Base-by-base conservation (phyloP, 306 rosid genomes). In the Begonia peltatifolia region DNA sequence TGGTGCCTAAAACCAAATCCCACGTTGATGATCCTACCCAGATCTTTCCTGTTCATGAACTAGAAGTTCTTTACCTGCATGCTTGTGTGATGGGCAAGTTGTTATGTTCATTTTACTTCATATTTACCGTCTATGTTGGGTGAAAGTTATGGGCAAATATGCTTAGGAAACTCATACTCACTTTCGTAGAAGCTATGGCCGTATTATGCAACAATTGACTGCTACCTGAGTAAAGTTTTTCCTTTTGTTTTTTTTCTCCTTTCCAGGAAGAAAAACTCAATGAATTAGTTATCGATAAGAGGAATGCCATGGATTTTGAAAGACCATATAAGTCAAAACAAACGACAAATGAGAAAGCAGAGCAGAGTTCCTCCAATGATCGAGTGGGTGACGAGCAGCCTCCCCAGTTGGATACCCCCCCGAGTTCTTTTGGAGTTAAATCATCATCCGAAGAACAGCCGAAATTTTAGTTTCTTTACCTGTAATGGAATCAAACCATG, bases 181-280 rank as follows among this genome's bases (percentile, higher is more conserved):
- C 9, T 30, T 30, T 30, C 38, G 8, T 30, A 6, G 8, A 30
- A 30, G 38, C 6, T 30, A 2, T 25, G 35, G 35, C 35, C 6
- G 6, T 25, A 25, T 25, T 25, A 3, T 25, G 35, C 35, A 25
- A 25, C 35, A 3, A 25, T 25, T 30, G 38, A 3, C 38, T 30
- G 38, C 38, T 7, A 5, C 38, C 38, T 7, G 38, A 30, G 38
- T 30, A 30, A 30, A 20, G 23, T 20, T 20, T 20, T 3, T 17
- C 18, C 1, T 17, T 17, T 17, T n/a, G n/a, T n/a, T 17, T 25
- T 30, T 30, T 30, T 30, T 30, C 60, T 49, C 30, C 60, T 60
- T 15, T 53, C 60, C 81, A 90, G 97, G 95, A 80, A 13, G 81
- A 83, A 70, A 76, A 83, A 46, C 65, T 68, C 71, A 78, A 71